phyloP scores from a whole-genome alignment of 257 asterid species.

The Solanum neorickii region DNA sequence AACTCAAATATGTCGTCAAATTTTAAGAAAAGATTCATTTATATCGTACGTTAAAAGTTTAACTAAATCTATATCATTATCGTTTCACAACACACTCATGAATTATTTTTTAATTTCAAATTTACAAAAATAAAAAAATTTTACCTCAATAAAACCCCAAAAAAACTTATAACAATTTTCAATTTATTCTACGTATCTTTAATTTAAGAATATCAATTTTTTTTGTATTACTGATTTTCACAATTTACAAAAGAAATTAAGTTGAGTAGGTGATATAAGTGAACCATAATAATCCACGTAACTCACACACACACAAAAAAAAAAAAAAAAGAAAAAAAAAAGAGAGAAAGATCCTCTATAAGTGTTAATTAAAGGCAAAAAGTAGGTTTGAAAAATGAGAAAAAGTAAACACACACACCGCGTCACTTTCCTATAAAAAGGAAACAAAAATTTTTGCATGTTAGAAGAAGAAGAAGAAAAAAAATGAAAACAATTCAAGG shows the following conservation, averaged over 20 bases:
- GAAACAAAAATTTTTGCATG: not conserved
- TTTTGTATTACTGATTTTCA: not conserved
- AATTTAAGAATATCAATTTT: too few species aligned
- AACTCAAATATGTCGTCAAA: too few species aligned
- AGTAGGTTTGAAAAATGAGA: not conserved
- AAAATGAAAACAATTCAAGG: not conserved
- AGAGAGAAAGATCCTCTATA: not conserved
- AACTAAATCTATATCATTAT: accelerated
- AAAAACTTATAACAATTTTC: too few species aligned
- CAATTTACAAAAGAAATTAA: too few species aligned
- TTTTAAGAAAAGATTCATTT: too few species aligned
- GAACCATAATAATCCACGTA: not conserved
- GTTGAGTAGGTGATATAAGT: not conserved
- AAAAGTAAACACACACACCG: not conserved
- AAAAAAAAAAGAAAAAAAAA: not conserved
- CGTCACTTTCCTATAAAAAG: not conserved
- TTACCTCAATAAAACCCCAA: too few species aligned
- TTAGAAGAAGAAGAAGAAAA: not conserved
- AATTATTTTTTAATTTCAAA: too few species aligned
- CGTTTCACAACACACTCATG: accelerated
- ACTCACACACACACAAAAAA: not conserved
- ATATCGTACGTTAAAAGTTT: too few species aligned
- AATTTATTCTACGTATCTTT: too few species aligned
- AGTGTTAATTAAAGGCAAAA: not conserved
- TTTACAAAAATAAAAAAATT: too few species aligned